Base-by-base conservation (phyloP, 202 grass and related monocot species). In the Zoysia matrella region DNA sequence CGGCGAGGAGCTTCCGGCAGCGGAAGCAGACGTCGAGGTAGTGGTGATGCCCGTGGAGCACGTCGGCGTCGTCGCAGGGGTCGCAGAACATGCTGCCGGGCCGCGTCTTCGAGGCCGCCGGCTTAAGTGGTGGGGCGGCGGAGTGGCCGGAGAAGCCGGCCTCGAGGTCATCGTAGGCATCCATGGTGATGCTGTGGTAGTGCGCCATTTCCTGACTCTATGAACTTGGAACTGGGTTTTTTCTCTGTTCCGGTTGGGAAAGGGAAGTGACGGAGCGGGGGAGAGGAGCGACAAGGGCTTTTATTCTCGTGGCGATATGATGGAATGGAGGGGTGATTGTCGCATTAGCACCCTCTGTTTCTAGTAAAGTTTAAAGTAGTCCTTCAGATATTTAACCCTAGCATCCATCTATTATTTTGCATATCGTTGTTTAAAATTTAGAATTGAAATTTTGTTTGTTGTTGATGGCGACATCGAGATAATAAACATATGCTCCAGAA, bases 1-100 rank as follows among this genome's bases (percentile, higher is more conserved):
- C 67, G 15, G 88, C 72, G 48, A 96, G 86, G 13, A 87, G 86
- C 84, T 79, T 93, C 58, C 89, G 87, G 88, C 93, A 96, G 6
- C 76, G 75, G 88, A 83, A 96, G 87, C 93, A 96, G 50, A 85
- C 63, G 70, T 93, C 88, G n/a, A 96, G 90, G 74, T 67, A 96
- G 80, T 96, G 88, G 86, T 57, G 82, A 67, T 65, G 74, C 14
- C 73, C 80, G 76, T 78, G 83, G 44, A 77, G 66, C 56, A 83
- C 82, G 41, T 44, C 79, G 50, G 63, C 45, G 36, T 81, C 52
- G 69, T 94, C 91, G 22, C 82, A 85, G 74, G 89, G 90, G 65
- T 94, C 89, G 44, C 80, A 90, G 87, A 92, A 94, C 67, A 97
- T 62, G 54, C 84, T 52, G 3, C 69, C 76, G 16, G 86, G 11